Evolutionary conservation across 306 rosid genomes (phyloP).

Genomic region (Notholithocarpus densiflorus): DNA sequence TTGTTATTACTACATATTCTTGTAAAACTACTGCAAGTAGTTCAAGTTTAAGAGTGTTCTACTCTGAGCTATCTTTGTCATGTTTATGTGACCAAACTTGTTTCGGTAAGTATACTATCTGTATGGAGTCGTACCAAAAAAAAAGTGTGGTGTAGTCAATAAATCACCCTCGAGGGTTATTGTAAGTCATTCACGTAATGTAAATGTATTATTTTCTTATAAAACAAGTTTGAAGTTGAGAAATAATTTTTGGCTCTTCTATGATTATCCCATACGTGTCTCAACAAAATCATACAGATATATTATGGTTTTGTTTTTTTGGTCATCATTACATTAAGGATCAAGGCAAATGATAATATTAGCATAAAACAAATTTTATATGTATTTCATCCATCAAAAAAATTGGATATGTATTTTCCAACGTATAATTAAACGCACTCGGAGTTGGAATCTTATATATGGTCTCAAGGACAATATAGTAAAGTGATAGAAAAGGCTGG

Average conservation of each 20-base stretch:
- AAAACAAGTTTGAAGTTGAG: neutral
- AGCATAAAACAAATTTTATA: no score
- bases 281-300: neutral
- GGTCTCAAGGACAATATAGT: no score
- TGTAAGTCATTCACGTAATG: no score
- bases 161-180: neutral
- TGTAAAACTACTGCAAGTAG: neutral
- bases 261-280: neutral
- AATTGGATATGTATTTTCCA: no score
- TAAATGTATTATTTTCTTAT: neutral
- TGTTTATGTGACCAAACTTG: neutral
- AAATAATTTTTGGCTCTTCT: neutral
- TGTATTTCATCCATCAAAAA: no score
- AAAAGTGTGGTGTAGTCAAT: neutral
- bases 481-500: no score
- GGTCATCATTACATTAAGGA: neutral
- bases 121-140: neutral
- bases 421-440: no score
- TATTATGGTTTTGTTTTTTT: neutral
- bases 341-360: neutral
- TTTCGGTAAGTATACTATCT: neutral
- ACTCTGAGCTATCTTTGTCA: neutral
- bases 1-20: neutral
- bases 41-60: neutral
- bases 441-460: no score